phyloP scores from a whole-genome alignment of 177 flowering plant genomes.

The Vitis hybrid region DNA sequence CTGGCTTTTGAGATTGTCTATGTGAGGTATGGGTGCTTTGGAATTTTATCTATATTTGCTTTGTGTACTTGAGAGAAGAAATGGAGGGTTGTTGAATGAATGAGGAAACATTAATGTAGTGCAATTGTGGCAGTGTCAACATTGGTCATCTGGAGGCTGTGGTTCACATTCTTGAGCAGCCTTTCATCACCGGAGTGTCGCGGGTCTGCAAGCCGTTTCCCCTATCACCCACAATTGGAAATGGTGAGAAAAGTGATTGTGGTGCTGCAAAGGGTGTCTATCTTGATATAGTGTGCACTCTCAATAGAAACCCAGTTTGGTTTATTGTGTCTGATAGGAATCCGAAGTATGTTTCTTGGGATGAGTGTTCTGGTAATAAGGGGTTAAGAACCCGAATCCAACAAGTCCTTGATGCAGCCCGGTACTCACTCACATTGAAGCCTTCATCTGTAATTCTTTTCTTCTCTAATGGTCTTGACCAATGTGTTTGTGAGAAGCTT shows the following conservation, averaged over 20 bases:
- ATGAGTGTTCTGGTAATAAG: constrained; percentile 33
- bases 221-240: constrained; percentile 11
- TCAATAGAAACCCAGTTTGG: constrained; percentile 58
- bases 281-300: constrained; percentile 75
- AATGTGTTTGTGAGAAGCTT: constrained; percentile 30
- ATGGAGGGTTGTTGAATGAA: background rate
- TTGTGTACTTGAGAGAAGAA: background rate
- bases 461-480: constrained; percentile 65
- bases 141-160: constrained; percentile 45
- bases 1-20: too few species aligned
- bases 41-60: too few species aligned
- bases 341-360: constrained; percentile 67
- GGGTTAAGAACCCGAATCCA: constrained; percentile 53
- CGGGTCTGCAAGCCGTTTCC: constrained; percentile 82
- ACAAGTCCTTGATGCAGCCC: constrained; percentile 50
- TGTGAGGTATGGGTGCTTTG: too few species aligned
- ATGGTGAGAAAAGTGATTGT: constrained; percentile 12
- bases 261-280: constrained; percentile 33
- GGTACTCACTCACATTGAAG: constrained; percentile 33
- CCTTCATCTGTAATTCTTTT: constrained; percentile 69
- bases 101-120: background rate
- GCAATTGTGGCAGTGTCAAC: constrained; percentile 28
- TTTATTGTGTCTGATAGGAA: constrained; percentile 66
- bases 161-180: constrained; percentile 57
- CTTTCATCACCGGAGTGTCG: constrained; percentile 64